phyloP scores from a whole-genome alignment of 495 filamentous ascomycete genomes.

The Xylaria longipes region DNA sequence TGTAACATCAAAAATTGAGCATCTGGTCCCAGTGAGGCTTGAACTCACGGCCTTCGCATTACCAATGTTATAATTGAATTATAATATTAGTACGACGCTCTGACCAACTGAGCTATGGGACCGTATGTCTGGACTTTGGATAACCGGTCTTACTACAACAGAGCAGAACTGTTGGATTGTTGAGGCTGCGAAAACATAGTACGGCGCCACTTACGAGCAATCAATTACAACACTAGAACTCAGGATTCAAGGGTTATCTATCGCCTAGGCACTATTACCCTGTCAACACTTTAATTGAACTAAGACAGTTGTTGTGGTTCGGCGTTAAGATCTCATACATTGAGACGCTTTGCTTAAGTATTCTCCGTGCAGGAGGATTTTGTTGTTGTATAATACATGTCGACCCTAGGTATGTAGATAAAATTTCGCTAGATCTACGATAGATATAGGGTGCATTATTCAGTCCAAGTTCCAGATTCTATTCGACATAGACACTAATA shows the following conservation, averaged over 20 bases:
- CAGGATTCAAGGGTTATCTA: neutral
- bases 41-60: conserved; percentile 17
- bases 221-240: neutral
- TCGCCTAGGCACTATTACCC: neutral
- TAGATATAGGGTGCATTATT: too few species aligned
- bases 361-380: too few species aligned
- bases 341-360: too few species aligned
- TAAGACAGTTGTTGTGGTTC: too few species aligned
- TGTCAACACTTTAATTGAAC: too few species aligned
- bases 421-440: too few species aligned
- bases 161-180: neutral
- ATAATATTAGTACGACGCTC: conserved; percentile 15
- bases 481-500: neutral
- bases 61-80: neutral
- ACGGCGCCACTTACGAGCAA: neutral
- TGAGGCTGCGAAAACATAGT: too few species aligned
- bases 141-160: neutral
- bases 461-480: neutral
- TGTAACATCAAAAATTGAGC: neutral
- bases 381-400: too few species aligned
- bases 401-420: too few species aligned
- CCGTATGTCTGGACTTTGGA: neutral
- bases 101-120: conserved; percentile 10
- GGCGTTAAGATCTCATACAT: too few species aligned
- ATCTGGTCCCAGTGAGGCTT: conserved; percentile 14